These are phyloP conservation scores for Bretschneidera sinensis DNA, from an alignment of 345 rosid species.

Conservation along the genomic window DNA sequence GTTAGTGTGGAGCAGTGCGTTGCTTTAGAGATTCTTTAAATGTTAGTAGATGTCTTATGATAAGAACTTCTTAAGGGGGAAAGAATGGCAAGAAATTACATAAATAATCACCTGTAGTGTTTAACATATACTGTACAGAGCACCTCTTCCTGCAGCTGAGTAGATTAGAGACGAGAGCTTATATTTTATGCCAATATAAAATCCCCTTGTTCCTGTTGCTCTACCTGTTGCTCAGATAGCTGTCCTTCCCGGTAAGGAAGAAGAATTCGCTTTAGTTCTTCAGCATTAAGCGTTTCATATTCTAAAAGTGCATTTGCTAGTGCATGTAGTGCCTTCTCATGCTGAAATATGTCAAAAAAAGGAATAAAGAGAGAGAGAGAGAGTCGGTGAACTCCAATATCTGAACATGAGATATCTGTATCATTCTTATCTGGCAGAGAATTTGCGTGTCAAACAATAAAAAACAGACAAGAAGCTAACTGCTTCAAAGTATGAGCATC, in stretches of 20 bases:
- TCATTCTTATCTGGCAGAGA: too few relatives aligned
- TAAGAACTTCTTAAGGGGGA: too few relatives aligned
- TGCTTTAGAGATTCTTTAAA: too few relatives aligned
- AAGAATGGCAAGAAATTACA: slow-evolving; percentile 7
- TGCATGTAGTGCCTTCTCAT: slow-evolving; percentile 92
- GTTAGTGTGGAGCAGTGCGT: too few relatives aligned
- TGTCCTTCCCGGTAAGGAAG: slow-evolving; percentile 54
- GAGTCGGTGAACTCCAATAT: not conserved
- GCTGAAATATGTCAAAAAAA: slow-evolving; percentile 40
- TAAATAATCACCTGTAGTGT: slow-evolving; percentile 9
- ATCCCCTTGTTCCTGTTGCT: slow-evolving; percentile 45
- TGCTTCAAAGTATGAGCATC: too few relatives aligned
- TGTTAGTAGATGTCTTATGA: too few relatives aligned
- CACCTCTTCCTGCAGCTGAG: slow-evolving; percentile 14
- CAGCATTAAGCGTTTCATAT: slow-evolving; percentile 75
- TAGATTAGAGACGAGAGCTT: too few relatives aligned
- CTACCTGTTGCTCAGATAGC: slow-evolving; percentile 52
- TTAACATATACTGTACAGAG: slow-evolving; percentile 14
- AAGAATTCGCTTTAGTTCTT: slow-evolving; percentile 80
- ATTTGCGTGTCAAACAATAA: too few relatives aligned
- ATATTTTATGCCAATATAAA: slow-evolving; percentile 47
- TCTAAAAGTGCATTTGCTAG: slow-evolving; percentile 87
- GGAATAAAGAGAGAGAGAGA: too few relatives aligned
- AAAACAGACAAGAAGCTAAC: too few relatives aligned
- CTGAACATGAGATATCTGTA: not conserved